Percentiles rank a stretch among this genome's conserved stretches.
Conservation (phyloP, 768 basidiomycete species). For the Phallus indusiatus region DNA sequence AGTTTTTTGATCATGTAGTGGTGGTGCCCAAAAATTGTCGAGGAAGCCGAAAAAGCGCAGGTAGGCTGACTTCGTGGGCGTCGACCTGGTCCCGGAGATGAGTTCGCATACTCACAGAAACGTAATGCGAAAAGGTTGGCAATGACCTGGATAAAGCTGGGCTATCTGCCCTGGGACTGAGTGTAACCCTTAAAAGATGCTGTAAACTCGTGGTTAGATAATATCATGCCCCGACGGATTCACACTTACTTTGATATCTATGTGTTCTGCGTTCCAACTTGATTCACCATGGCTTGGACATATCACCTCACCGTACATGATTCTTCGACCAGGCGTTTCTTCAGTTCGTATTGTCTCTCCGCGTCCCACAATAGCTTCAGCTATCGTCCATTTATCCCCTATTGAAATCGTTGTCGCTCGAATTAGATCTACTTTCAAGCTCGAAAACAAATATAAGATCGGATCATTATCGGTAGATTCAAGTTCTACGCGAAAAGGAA, state of each 20-base stretch:
- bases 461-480: neutral
- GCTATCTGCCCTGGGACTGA: neutral
- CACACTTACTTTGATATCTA: slow-evolving; percentile 3
- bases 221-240: neutral
- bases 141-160: slow-evolving; percentile 1
- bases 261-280: neutral
- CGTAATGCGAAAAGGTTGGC: neutral
- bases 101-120: neutral
- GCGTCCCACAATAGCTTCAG: neutral
- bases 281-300: neutral
- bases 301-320: slow-evolving; percentile 1
- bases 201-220: neutral
- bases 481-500: slow-evolving; percentile 1
- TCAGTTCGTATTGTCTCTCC: neutral
- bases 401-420: slow-evolving; percentile 1
- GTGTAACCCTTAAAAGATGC: slow-evolving; percentile 1
- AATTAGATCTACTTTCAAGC: neutral
- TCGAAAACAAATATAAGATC: neutral
- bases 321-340: neutral
- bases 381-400: neutral
- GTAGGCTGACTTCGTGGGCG: neutral
- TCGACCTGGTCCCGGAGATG: neutral
- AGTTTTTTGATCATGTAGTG: neutral
- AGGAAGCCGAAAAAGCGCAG: neutral
- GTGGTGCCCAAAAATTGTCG: neutral